These are phyloP conservation scores for Panaeolus cyanescens DNA, from an alignment of 768 basidiomycete genomes.

Conservation along the genomic window DNA sequence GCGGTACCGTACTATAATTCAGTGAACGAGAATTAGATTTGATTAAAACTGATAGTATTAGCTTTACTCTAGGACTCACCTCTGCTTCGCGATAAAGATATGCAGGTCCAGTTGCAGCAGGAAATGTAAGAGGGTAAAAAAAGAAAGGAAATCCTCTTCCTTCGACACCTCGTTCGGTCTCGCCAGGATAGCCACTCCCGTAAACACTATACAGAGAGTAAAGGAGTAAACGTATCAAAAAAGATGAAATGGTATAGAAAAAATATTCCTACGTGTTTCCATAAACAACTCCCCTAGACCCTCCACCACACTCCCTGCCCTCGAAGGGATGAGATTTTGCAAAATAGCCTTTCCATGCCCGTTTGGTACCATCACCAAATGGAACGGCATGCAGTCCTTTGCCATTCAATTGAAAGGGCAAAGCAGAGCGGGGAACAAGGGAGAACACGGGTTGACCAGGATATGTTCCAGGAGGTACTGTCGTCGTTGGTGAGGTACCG, in stretches of 20 bases:
- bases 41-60: neutral
- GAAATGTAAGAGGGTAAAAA: constrained; percentile 57
- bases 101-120: constrained; percentile 20
- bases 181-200: constrained; percentile 59
- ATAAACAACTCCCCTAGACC: constrained; percentile 38
- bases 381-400: neutral
- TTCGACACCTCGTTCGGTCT: constrained; percentile 37
- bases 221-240: neutral
- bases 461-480: neutral
- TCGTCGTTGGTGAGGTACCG: neutral
- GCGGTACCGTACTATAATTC: constrained; percentile 28
- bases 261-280: constrained; percentile 38
- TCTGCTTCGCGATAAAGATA: constrained; percentile 15
- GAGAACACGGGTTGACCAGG: neutral
- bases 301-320: constrained; percentile 51
- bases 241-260: neutral
- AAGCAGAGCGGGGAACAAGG: neutral
- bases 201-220: constrained; percentile 34
- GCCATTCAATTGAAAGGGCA: neutral
- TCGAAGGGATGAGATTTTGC: constrained; percentile 27
- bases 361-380: neutral
- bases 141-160: constrained; percentile 54
- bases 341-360: neutral
- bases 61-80: neutral
- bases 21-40: neutral